Evolutionary conservation across 139 green algal species (phyloP), one percentile per base, ranked within the genome.

Genomic region (Yamagishiella unicocca): DNA sequence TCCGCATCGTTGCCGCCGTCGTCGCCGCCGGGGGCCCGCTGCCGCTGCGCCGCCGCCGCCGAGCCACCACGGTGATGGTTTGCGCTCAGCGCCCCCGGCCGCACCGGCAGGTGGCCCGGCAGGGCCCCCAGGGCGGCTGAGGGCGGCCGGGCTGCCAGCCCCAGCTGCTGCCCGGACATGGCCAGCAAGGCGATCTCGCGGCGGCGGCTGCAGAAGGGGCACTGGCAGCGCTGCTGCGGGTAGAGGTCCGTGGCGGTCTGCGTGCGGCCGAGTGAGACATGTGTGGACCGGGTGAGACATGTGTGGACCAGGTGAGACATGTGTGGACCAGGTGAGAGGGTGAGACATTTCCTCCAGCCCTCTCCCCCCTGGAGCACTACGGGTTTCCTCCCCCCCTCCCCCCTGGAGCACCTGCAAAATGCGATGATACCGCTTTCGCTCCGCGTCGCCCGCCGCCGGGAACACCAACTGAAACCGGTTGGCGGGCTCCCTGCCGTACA

Each of bases 191-290:
- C 61, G 4, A 83, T 27, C 27, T 82, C 70, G 24, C 71, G 50
- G 38, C 87, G 87, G 1, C 87, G 87, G 19, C 25, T 46, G 81
- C 87, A 91, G 27, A 43, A 91, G 25, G 81, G 55, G 53, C 87
- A 91, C 35, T 87, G 78, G 72, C 87, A 90, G 43, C 87, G 67
- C 68, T 90, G 87, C 58, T 90, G 80, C 9, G 87, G 72, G 73
- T 81, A 90, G 19, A 80, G 40, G 31, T 88, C 87, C 40, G 78
- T 27, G 6, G 87, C 80, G 31, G 45, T 67, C 64, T 86, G 80
- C 61, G 21, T 8, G 43, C 43, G 43, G 43, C 43, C n/a, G 42
- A 67, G 6, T 24, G 50, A 17, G 21, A 24, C 31, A 67, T 19
- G 58, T 61, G 58, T 24, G 58, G 58, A n/a, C 29, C 6, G 21